Conservation (phyloP, 441 rosid species). For the Gossypium gossypioides region DNA sequence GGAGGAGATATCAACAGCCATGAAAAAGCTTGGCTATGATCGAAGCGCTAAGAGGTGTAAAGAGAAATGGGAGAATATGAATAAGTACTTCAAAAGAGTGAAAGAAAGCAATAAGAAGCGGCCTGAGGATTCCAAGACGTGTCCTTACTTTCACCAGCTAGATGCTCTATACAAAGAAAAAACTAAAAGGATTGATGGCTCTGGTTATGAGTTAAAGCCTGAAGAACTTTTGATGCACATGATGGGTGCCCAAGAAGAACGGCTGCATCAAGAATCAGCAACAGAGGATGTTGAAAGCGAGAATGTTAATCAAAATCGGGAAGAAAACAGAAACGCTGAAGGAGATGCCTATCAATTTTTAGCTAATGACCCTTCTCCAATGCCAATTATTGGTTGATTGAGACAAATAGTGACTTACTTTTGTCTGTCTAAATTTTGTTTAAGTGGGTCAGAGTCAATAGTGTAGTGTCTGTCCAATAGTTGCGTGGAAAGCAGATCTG, state of each 20-base stretch:
- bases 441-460: background rate
- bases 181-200: conserved; percentile 21
- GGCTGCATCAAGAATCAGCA: conserved; percentile 21
- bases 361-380: conserved; percentile 27
- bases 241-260: conserved; percentile 35
- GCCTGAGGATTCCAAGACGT: conserved; percentile 49
- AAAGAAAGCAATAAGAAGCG: conserved; percentile 54
- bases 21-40: conserved; percentile 50
- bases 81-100: conserved; percentile 65
- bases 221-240: conserved; percentile 49
- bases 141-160: conserved; percentile 55
- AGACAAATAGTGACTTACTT: background rate
- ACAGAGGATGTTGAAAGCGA: conserved; percentile 30
- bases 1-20: conserved; percentile 49
- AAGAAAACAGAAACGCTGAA: conserved; percentile 21
- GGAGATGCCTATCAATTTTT: conserved; percentile 24
- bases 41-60: conserved; percentile 59
- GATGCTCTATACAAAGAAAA: conserved; percentile 44
- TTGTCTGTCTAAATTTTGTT: background rate
- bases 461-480: background rate
- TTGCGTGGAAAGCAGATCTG: background rate
- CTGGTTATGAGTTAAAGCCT: conserved; percentile 35
- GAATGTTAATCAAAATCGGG: conserved; percentile 23
- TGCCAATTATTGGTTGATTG: conserved; percentile 25
- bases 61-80: conserved; percentile 75